Evolutionary conservation across 306 rosid genomes (phyloP).

Genomic region (Casuarina glauca): DNA sequence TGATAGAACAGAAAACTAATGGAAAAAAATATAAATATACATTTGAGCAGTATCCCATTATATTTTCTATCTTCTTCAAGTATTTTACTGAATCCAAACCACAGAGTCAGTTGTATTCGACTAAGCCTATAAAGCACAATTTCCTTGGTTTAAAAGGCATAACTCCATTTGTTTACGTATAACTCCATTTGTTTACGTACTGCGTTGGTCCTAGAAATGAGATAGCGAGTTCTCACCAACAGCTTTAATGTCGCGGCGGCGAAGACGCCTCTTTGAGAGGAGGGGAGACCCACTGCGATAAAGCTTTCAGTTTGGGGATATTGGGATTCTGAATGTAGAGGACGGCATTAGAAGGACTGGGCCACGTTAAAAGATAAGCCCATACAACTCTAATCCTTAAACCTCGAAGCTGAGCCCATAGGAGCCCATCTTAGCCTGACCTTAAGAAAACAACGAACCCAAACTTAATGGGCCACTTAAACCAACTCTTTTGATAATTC

Average conservation of each 20-base stretch:
- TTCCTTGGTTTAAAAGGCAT: not conserved
- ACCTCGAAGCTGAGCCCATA: too few species aligned
- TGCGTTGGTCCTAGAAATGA: not conserved
- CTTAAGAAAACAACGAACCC: too few species aligned
- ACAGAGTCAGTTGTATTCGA: not conserved
- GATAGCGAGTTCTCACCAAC: slow-evolving; percentile 23
- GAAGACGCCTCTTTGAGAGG: slow-evolving; percentile 6
- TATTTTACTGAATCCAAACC: not conserved
- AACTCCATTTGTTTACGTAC: not conserved
- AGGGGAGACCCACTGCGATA: not conserved
- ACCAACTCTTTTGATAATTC: too few species aligned
- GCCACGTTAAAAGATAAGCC: not conserved
- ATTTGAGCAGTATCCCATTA: not conserved
- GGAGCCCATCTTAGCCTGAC: too few species aligned
- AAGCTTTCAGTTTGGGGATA: not conserved
- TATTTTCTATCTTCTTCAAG: not conserved
- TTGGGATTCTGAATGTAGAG: not conserved
- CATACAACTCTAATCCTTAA: not conserved
- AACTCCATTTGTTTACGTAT: not conserved
- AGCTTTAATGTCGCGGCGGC: slow-evolving; percentile 3
- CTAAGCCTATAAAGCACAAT: not conserved
- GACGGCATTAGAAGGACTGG: not conserved
- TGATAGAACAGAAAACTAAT: not conserved
- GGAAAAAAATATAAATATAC: not conserved
- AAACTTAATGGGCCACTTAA: too few species aligned